Evolutionary conservation across 2,329 filamentous ascomycete species (phyloP).

Genomic region (Ceratocystis ficicola): DNA sequence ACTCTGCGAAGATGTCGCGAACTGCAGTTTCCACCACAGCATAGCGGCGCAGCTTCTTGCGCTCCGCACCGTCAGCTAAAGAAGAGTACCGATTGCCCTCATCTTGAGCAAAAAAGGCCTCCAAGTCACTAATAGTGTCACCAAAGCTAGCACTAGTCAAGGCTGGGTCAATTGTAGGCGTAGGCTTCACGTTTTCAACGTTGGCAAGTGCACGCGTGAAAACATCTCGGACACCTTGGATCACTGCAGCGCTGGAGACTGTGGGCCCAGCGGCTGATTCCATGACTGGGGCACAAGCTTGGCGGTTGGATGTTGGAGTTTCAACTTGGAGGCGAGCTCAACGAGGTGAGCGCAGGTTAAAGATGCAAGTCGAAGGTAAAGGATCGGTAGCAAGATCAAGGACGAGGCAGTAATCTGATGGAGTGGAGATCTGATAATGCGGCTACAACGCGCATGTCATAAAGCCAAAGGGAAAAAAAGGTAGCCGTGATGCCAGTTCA

Average conservation of each 20-base stretch:
- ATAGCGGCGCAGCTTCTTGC: constrained; percentile 40
- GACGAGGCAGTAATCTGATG: background rate
- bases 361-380: too few species aligned
- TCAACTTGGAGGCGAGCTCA: background rate
- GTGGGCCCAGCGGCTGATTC: constrained; percentile 19
- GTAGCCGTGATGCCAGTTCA: too few species aligned
- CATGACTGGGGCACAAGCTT: background rate
- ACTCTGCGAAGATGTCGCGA: constrained; percentile 64
- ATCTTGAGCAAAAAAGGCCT: constrained; percentile 30
- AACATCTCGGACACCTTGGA: constrained; percentile 41
- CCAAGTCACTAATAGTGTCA: constrained; percentile 37
- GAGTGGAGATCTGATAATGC: background rate
- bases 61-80: constrained; percentile 28
- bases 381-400: too few species aligned
- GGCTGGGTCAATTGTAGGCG: constrained; percentile 56
- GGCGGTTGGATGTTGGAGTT: background rate
- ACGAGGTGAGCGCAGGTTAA: too few species aligned
- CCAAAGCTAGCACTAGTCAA: constrained; percentile 57
- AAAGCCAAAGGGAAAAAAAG: too few species aligned
- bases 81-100: constrained; percentile 26
- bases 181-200: constrained; percentile 47
- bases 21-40: constrained; percentile 73
- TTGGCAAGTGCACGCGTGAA: constrained; percentile 46
- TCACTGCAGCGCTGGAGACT: constrained; percentile 40
- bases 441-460: too few species aligned